Evolutionary conservation across 495 filamentous ascomycete species (phyloP).

Genomic region (Podospora appendiculata): DNA sequence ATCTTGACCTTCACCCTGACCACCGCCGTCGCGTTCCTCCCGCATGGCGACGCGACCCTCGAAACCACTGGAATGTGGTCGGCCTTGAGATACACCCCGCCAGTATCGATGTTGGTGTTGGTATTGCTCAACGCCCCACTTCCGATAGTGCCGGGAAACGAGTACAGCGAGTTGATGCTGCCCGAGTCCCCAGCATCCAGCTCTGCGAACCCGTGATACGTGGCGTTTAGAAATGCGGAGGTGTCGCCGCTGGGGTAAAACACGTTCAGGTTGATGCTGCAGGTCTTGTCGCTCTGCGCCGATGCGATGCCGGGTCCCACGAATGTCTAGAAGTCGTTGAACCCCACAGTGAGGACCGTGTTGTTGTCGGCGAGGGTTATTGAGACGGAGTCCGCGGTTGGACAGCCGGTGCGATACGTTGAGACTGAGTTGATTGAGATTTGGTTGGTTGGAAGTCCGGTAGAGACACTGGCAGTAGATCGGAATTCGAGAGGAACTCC

Average conservation of each 20-base stretch:
- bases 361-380: no score
- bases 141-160: slow-evolving; percentile 24
- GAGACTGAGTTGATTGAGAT: no score
- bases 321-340: no score
- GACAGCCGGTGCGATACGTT: no score
- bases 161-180: slow-evolving; percentile 37
- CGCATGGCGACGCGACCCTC: slow-evolving; percentile 36
- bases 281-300: slow-evolving; percentile 32
- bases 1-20: slow-evolving; percentile 39
- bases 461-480: no score
- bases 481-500: no score
- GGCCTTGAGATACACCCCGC: slow-evolving; percentile 36
- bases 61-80: slow-evolving; percentile 33
- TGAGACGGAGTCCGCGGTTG: no score
- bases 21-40: slow-evolving; percentile 34
- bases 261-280: slow-evolving; percentile 42
- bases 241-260: slow-evolving; percentile 45
- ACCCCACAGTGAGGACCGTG: no score
- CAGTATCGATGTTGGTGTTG: slow-evolving; percentile 25
- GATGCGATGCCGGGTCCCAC: no score
- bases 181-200: slow-evolving; percentile 37
- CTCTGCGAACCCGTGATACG: slow-evolving; percentile 42
- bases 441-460: no score
- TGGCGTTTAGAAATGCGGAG: slow-evolving; percentile 36
- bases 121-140: slow-evolving; percentile 13